These are phyloP conservation scores for Rhazya stricta DNA, from an alignment of 257 asterid genomes.

Conservation along the genomic window DNA sequence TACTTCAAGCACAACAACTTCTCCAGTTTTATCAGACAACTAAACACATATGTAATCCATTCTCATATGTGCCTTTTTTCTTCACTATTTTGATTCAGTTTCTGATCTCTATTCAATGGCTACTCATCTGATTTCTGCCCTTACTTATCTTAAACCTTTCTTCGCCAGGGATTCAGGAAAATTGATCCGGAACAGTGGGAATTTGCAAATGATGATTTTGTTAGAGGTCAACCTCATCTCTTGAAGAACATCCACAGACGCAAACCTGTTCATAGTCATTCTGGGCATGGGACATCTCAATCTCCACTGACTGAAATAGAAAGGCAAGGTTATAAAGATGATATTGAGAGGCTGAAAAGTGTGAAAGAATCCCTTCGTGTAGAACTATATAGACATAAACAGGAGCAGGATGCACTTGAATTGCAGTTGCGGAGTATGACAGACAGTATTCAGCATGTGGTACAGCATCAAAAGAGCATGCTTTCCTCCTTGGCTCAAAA, in stretches of 20 bases:
- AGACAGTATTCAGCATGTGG: slow-evolving; percentile 42
- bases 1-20: slow-evolving; percentile 88
- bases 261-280: slow-evolving; percentile 94
- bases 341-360: slow-evolving; percentile 50
- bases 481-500: slow-evolving; percentile 45
- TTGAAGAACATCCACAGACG: slow-evolving; percentile 81
- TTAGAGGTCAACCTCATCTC: slow-evolving; percentile 68
- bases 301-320: slow-evolving; percentile 56
- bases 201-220: slow-evolving; percentile 74
- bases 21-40: slow-evolving; percentile 91
- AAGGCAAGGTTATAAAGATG: slow-evolving; percentile 58
- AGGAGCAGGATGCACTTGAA: slow-evolving; percentile 46
- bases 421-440: slow-evolving; percentile 38
- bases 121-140: neutral
- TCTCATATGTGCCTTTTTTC: neutral
- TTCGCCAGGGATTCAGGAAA: slow-evolving; percentile 80
- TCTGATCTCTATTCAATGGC: neutral
- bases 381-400: slow-evolving; percentile 51
- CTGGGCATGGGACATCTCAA: slow-evolving; percentile 39
- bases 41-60: slow-evolving; percentile 74
- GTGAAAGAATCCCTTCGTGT: slow-evolving; percentile 48
- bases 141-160: slow-evolving; percentile 1
- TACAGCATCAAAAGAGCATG: slow-evolving; percentile 44
- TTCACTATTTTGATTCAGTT: neutral
- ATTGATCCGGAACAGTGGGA: slow-evolving; percentile 92